Percentiles rank a stretch among this genome's conserved stretches.
Evolutionary conservation across 345 rosid genomes (phyloP).

Genomic region (Hevea brasiliensis): DNA sequence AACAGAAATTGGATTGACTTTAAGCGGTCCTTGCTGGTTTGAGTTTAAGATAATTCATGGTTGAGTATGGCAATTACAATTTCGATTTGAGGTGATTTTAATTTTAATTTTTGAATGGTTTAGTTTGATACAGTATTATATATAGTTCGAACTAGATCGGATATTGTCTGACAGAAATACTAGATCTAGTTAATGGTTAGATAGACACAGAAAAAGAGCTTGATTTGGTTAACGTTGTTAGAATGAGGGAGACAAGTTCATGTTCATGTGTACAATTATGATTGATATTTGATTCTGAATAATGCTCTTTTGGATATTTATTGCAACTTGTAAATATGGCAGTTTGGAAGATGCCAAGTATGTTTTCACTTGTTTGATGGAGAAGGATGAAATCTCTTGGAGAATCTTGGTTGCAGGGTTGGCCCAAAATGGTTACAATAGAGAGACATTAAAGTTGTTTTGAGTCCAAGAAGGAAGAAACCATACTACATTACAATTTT

Average conservation of each 20-base stretch:
- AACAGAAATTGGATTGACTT: too few relatives aligned
- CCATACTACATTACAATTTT: conserved; percentile 66
- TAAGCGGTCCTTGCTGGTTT: too few relatives aligned
- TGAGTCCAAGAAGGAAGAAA: conserved; percentile 46
- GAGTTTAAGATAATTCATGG: too few relatives aligned
- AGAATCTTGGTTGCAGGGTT: conserved; percentile 80
- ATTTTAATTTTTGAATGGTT: too few relatives aligned
- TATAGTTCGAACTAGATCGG: too few relatives aligned
- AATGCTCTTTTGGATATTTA: conserved; percentile 77
- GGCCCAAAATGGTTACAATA: conserved; percentile 71
- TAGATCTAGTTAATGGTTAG: too few relatives aligned
- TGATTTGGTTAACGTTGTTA: conserved; percentile 58
- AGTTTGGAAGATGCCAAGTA: conserved; percentile 55
- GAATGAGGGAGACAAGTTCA: conserved; percentile 70
- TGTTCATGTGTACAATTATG: conserved; percentile 62
- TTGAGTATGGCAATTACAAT: too few relatives aligned
- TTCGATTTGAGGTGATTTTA: too few relatives aligned
- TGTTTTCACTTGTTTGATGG: conserved; percentile 47
- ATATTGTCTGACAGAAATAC: too few relatives aligned
- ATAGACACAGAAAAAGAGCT: too few relatives aligned
- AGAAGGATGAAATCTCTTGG: conserved; percentile 71
- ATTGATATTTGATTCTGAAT: conserved; percentile 59
- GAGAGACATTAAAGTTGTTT: conserved; percentile 56
- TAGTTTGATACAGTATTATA: too few relatives aligned
- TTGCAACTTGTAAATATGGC: conserved; percentile 73